Evolutionary conservation across 2,329 filamentous ascomycete species (phyloP).

Genomic region (Beauveria sp.): DNA sequence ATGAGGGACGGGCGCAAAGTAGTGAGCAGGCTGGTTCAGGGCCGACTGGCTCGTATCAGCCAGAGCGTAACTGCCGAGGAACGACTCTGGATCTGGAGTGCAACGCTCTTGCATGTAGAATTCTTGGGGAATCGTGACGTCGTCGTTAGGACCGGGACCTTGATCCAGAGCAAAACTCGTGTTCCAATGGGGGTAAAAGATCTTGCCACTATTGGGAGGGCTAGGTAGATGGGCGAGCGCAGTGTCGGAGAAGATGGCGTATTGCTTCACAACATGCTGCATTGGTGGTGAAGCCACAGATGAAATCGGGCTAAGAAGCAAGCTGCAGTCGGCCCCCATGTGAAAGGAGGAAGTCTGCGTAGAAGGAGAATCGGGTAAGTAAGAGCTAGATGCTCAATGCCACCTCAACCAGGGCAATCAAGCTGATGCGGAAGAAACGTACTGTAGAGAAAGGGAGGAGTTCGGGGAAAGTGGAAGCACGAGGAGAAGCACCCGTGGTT

Average conservation of each 20-base stretch:
- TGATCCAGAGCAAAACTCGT: slow-evolving; percentile 30
- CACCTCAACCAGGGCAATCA: background rate
- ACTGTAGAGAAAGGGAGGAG: slow-evolving; percentile 4
- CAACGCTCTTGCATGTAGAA: slow-evolving; percentile 31
- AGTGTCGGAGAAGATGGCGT: slow-evolving; percentile 27
- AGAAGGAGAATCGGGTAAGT: background rate
- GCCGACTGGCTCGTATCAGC: slow-evolving; percentile 21
- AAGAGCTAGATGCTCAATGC: background rate
- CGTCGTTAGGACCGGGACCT: slow-evolving; percentile 19
- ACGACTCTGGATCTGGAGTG: slow-evolving; percentile 29
- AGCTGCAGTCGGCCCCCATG: slow-evolving; percentile 31
- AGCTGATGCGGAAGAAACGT: background rate
- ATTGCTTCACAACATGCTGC: slow-evolving; percentile 34
- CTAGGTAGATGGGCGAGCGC: slow-evolving; percentile 37
- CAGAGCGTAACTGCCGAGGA: slow-evolving; percentile 29
- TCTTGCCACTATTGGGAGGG: slow-evolving; percentile 38
- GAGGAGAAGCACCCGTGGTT: background rate
- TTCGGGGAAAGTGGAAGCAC: slow-evolving; percentile 2
- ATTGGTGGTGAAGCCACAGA: slow-evolving; percentile 39
- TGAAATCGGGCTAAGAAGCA: slow-evolving; percentile 45
- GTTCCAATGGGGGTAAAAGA: slow-evolving; percentile 33
- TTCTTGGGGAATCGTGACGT: slow-evolving; percentile 27
- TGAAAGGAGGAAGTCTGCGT: slow-evolving; percentile 23
- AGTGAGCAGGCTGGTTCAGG: slow-evolving; percentile 15
- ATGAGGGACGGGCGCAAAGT: slow-evolving; percentile 22